A percentile compares a stretch with the other conserved stretches of the same genome.
Evolutionary conservation across 495 filamentous ascomycete genomes (phyloP).

Genomic region (Pyrenopolyporus hunteri): DNA sequence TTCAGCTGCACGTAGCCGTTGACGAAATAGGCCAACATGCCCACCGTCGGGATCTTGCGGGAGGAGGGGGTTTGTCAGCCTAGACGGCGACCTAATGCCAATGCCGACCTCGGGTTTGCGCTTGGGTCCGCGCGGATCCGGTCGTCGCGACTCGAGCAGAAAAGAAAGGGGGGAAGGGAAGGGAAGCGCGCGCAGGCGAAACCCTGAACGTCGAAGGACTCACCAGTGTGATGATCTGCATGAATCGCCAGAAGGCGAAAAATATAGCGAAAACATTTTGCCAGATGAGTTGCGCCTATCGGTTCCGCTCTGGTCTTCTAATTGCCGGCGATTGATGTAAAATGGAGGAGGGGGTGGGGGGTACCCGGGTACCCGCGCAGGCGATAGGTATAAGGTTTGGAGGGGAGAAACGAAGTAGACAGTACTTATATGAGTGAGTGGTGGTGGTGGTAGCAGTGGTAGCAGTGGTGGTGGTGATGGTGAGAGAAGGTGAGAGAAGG

Average conservation of each 20-base stretch:
- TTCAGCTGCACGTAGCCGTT: constrained; percentile 72
- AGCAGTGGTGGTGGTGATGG: too few species aligned
- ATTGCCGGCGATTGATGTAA: background rate
- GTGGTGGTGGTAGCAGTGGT: background rate
- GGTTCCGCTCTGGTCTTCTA: too few species aligned
- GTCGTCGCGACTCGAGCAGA: background rate
- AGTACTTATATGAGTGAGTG: background rate
- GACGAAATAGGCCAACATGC: constrained; percentile 89
- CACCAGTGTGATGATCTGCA: constrained; percentile 79
- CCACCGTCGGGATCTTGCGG: constrained; percentile 76
- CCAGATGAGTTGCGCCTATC: too few species aligned
- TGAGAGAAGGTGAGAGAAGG: constrained; percentile 5
- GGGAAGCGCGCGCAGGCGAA: too few species aligned
- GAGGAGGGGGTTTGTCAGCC: background rate
- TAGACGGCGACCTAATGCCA: too few species aligned
- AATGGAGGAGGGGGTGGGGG: background rate
- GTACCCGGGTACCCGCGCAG: too few species aligned
- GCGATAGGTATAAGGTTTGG: constrained; percentile 1
- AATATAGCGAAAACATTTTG: constrained; percentile 79
- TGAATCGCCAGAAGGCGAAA: constrained; percentile 83
- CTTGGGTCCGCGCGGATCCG: background rate
- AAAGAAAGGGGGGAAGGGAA: background rate
- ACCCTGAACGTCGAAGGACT: too few species aligned
- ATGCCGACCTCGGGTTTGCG: background rate
- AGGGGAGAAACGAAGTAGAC: background rate